A percentile compares a stretch with the other conserved stretches of the same genome.
Conservation (phyloP, 2,329 filamentous ascomycete genomes). For the Aspergillus costaricaensis region DNA sequence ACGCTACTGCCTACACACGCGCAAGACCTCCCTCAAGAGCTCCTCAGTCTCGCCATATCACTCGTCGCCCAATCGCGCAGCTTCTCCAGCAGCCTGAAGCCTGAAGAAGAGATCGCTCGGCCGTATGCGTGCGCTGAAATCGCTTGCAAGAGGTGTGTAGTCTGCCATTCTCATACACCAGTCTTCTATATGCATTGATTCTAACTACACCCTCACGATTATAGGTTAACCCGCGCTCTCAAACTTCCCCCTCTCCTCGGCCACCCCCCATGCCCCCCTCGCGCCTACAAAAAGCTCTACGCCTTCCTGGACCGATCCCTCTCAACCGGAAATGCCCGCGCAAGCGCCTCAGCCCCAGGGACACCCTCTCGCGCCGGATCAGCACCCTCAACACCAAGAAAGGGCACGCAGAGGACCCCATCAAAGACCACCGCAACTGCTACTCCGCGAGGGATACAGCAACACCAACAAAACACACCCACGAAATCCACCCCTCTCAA, state of each 20-base stretch:
- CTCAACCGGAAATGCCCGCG: constrained; percentile 32
- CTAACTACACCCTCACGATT: constrained; percentile 1
- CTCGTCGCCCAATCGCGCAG: constrained; percentile 79
- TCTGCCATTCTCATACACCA: not conserved
- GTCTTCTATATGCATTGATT: not conserved
- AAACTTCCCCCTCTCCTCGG: constrained; percentile 76
- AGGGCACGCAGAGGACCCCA: constrained; percentile 28
- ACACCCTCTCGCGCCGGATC: constrained; percentile 32
- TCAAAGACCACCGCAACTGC: constrained; percentile 29
- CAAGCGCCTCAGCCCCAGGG: constrained; percentile 35
- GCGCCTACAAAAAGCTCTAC: constrained; percentile 82
- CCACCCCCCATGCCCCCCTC: constrained; percentile 74
- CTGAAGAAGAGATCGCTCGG: constrained; percentile 84
- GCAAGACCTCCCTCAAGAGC: constrained; percentile 65
- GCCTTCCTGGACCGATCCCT: constrained; percentile 75
- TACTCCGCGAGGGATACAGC: constrained; percentile 32
- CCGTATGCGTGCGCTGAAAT: constrained; percentile 83
- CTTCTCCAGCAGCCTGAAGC: constrained; percentile 74
- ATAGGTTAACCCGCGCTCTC: constrained; percentile 71
- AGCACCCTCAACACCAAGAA: constrained; percentile 43
- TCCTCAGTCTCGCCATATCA: constrained; percentile 70
- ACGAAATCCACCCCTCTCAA: constrained; percentile 45
- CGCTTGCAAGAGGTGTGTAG: constrained; percentile 74
- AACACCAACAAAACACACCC: constrained; percentile 35
- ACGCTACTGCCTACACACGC: constrained; percentile 73